phyloP scores from a whole-genome alignment of 257 asterid genomes.

The Avicennia marina region DNA sequence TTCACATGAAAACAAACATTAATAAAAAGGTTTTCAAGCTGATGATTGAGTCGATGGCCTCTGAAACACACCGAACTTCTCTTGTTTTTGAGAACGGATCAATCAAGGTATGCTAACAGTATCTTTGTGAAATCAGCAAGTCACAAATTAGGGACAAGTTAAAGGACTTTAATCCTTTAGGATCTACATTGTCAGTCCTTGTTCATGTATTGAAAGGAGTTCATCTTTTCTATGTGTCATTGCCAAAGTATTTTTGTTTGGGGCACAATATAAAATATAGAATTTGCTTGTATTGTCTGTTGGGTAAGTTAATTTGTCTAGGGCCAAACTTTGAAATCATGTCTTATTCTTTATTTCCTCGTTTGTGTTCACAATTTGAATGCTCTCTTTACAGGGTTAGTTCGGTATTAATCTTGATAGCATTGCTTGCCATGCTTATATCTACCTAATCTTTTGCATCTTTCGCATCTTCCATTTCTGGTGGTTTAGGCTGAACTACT shows the following conservation, averaged over 20 bases:
- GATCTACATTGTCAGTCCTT: not conserved
- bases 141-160: not conserved
- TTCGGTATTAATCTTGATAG: not conserved
- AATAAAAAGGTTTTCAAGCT: slow-evolving; percentile 76
- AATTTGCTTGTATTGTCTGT: not conserved
- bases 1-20: slow-evolving; percentile 84
- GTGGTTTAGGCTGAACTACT: slow-evolving; percentile 78
- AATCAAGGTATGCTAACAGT: slow-evolving; percentile 52
- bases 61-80: slow-evolving; percentile 60
- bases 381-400: slow-evolving; percentile 1
- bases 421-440: not conserved
- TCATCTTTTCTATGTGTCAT: too few relatives aligned
- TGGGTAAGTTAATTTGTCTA: not conserved
- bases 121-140: not conserved
- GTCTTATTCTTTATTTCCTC: not conserved
- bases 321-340: not conserved
- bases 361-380: not conserved
- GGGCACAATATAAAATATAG: not conserved
- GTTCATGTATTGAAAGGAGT: too few relatives aligned
- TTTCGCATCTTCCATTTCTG: slow-evolving; percentile 15
- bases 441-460: not conserved
- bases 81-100: slow-evolving; percentile 71
- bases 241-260: too few relatives aligned
- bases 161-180: slow-evolving; percentile 3
- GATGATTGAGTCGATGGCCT: slow-evolving; percentile 69